A percentile compares a stretch with the other conserved stretches of the same genome.
Evolutionary conservation across 768 basidiomycete genomes (phyloP).

Genomic region (Trametes elegans): DNA sequence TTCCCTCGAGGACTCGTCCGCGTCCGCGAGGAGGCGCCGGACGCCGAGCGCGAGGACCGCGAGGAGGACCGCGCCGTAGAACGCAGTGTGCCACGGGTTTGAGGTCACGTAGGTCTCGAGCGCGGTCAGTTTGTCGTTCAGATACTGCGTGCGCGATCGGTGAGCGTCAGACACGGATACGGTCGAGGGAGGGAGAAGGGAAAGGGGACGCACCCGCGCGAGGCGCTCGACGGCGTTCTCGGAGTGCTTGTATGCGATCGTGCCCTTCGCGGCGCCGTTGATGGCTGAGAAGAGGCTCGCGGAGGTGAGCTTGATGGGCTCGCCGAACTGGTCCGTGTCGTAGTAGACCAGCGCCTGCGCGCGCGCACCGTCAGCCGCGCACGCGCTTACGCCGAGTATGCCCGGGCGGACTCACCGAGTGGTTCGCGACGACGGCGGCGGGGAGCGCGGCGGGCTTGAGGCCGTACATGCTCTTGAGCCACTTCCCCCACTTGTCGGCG

Average conservation of each 20-base stretch:
- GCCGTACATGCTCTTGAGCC: conserved; percentile 93
- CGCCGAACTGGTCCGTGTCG: conserved; percentile 57
- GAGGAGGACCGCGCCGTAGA: conserved; percentile 23
- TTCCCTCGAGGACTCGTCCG: conserved; percentile 16
- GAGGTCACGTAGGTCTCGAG: conserved; percentile 26
- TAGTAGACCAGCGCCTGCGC: conserved; percentile 72
- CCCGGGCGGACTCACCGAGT: conserved; percentile 58
- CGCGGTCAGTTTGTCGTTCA: conserved; percentile 29
- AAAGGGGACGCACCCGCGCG: conserved; percentile 50
- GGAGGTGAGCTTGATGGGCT: conserved; percentile 53
- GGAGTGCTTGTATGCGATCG: conserved; percentile 55
- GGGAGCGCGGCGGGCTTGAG: conserved; percentile 38
- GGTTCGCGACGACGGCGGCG: conserved; percentile 74
- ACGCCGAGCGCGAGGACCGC: conserved; percentile 22
- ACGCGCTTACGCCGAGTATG: not conserved
- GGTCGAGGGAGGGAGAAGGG: not conserved
- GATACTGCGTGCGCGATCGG: conserved; percentile 23
- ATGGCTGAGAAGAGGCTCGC: conserved; percentile 65
- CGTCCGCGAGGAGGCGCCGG: conserved; percentile 24
- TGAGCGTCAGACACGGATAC: not conserved
- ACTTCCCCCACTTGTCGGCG: conserved; percentile 74
- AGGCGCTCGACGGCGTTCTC: conserved; percentile 68
- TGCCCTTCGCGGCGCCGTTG: conserved; percentile 57
- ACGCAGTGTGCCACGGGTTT: conserved; percentile 28
- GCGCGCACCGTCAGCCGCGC: not conserved